These are phyloP conservation scores for Glycine tomentella DNA, from an alignment of 306 rosid genomes.

Conservation along the genomic window DNA sequence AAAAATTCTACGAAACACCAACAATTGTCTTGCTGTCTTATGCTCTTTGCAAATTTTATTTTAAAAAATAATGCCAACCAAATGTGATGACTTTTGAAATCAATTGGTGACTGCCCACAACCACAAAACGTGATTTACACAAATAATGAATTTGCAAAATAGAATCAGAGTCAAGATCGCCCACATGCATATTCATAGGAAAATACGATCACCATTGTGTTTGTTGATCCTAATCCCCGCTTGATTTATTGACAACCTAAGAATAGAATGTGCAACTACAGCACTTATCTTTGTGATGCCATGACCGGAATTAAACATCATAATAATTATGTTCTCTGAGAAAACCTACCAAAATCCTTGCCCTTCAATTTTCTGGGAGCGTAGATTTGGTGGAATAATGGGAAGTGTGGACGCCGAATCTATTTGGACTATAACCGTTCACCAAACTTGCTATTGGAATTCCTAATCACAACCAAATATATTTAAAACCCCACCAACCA, in stretches of 20 bases:
- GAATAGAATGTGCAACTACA: neutral
- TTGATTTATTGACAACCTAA: conserved; percentile 10
- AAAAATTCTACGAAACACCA: neutral
- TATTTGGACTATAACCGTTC: conserved; percentile 35
- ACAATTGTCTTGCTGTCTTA: neutral
- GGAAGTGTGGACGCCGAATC: conserved; percentile 21
- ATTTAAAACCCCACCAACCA: conserved; percentile 43
- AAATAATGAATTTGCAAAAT: neutral
- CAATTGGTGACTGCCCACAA: conserved; percentile 37
- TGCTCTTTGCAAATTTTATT: neutral
- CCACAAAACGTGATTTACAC: neutral
- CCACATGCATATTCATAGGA: conserved; percentile 23
- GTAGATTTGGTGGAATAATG: conserved; percentile 7
- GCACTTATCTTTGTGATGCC: neutral
- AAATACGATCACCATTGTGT: conserved; percentile 3
- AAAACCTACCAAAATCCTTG: neutral
- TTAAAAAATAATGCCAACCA: conserved; percentile 3
- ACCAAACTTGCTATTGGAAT: conserved; percentile 38
- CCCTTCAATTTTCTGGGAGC: conserved; percentile 5
- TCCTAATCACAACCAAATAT: conserved; percentile 39
- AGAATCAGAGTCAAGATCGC: conserved; percentile 38
- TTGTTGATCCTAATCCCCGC: conserved; percentile 4
- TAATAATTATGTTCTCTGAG: neutral
- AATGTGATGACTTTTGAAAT: neutral
- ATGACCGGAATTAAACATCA: neutral